Evolutionary conservation across 2,329 filamentous ascomycete species (phyloP), one percentile per base, ranked within the genome.

Genomic region (Trichoderma lentiforme): DNA sequence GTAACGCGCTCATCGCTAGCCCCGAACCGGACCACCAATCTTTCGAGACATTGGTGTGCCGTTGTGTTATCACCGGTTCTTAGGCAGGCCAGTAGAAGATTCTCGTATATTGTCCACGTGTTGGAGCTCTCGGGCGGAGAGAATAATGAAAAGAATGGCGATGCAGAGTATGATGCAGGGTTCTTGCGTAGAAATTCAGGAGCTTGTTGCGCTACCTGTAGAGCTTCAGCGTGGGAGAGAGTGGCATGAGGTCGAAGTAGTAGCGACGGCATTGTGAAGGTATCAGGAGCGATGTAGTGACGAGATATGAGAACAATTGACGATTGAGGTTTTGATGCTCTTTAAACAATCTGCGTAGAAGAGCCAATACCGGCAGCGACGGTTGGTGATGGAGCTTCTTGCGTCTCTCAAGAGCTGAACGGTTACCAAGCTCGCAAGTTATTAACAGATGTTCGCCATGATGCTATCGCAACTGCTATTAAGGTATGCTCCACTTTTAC

Each of bases 31-130:
- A 88, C 85, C 5, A 90, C 90, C 60, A 99, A 87, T 73, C 91
- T 89, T 77, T 93, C 89, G 47, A 98, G 86, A 79, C 93, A 93
- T 76, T 90, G 81, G 75, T 90, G 89, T 28, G 96, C 96, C 28
- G 93, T 89, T 74, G 89, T 84, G 76, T 97, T 92, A 81, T 98
- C 93, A 69, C 93, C 92, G 0, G 93, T 94, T 65, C 93, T 92
- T 47, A 99, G 87, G 78, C 93, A 96, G 34, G 94, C 90, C 39
- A 96, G 84, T 75, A 98, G 85, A 21, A 98, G 87, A 79, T 97
- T 96, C 83, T 98, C 95, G 81, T 96, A 93, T 57, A 89, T 89
- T 18, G 88, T 88, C 94, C 95, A 98, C 78, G 93, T 86, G 75
- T 97, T 94, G 70, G 92, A 86, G 0, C 90, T 91, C 80, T 98